Evolutionary conservation across 768 basidiomycete species (phyloP), one percentile per base, ranked within the genome.

Genomic region (Sarcodon aspratus): DNA sequence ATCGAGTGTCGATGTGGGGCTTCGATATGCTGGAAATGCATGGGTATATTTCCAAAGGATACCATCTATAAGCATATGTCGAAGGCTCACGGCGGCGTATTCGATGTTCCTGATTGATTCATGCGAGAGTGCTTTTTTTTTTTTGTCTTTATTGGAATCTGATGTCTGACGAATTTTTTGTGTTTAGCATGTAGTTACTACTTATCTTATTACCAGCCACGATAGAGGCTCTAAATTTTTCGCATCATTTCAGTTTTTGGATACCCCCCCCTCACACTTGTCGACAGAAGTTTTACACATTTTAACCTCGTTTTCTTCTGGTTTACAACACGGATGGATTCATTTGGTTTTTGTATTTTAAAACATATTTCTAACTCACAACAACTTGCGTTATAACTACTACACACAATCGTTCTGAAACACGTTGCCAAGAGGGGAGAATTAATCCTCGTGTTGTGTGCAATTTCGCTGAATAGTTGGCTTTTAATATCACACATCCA

Each of bases 21-120:
- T 0, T 88, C 90, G 58, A 81, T 80, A 1, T 91, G 87, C 50
- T 91, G 88, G 88, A 76, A 78, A 18, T 91, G 87, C 60, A 56
- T 85, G 60, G 63, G 72, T 61, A 85, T 80, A 37, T 90, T 88
- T 27, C 21, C 21, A 27, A 36, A 44, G n/a, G 31, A 33, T 3
- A 40, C 31, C 6, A 46, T 55, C n/a, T 60, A 60, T 45, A 33
- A 33, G 4, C 59, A 60, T 36, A 59, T 60, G 59, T 27, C 36
- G 13, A 27, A 8, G 1, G 48, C 12, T 6, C 59, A 60, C 47
- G 54, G 56, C 3, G 56, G 53, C 3, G 52, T 59, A n/a, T 49
- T 33, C 47, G 47, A 47, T 10, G 17, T 27, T 42, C 21, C 21
- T 27, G 21, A 27, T 27, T 27, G 21, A 27, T 27, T 27, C 21